Evolutionary conservation across 2,329 filamentous ascomycete species (phyloP), one percentile per base, ranked within the genome.

Genomic region (Canariomyces notabilis): DNA sequence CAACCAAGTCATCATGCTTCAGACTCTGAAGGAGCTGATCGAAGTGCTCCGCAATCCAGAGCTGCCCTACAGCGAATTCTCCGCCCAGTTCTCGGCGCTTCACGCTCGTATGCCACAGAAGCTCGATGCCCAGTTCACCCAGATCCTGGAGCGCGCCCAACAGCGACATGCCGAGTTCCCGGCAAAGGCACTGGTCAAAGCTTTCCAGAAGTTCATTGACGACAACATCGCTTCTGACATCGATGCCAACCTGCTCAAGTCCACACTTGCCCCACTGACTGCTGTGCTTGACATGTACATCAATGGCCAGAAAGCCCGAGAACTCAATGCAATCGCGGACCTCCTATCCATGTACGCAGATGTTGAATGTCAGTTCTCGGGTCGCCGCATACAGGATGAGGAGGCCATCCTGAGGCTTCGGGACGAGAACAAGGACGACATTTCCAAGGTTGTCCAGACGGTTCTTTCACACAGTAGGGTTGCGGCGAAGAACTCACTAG

Each of bases 21-120:
- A 81, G 49, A 93, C 89, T 1, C 75, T 98, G 18, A 89, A 87
- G 68, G 87, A 93, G 63, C 75, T 97, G 31, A 83, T 96, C n/a
- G 81, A 89, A 50, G 90, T 98, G 9, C 79, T 98, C 18, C 84
- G 91, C 34, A 81, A 95, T 61, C 82, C 86, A 1, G 90, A 96
- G 60, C 78, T 98, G 53, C 93, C 93, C 1, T 98, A 93, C 64
- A 89, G 91, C 66, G 89, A 98, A 68, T 98, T 91, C 88, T 89
- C 86, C 53, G 87, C 91, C 5, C 89, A 97, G 63, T 93, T 95
- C 57, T 95, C 93, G 39, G 93, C 93, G 18, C 79, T 98, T n/a
- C 91, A 97, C 68, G 87, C 90, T 6, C 87, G 93, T 59, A 98
- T 97, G 87, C 93, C 93, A 0, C 85, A 91, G 64, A 96, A 91